A percentile compares a stretch with the other conserved stretches of the same genome.
phyloP scores from a whole-genome alignment of 306 rosid genomes.

The Sesbania bispinosa region DNA sequence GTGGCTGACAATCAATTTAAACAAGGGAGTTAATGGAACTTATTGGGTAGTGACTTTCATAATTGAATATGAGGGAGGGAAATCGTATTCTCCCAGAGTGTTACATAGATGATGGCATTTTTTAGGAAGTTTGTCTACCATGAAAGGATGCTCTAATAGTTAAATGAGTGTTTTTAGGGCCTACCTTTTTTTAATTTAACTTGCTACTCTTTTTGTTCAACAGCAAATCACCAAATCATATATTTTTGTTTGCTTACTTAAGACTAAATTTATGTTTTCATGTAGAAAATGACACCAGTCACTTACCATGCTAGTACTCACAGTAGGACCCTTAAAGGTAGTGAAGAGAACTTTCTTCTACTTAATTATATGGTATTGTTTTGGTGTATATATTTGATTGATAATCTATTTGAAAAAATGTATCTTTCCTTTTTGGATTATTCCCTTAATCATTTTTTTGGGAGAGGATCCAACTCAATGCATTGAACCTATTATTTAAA shows the following conservation, averaged over 20 bases:
- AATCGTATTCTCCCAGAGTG: no score
- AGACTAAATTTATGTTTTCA: constrained; percentile 13
- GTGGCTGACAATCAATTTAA: no score
- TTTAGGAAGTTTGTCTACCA: no score
- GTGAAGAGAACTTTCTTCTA: constrained; percentile 25
- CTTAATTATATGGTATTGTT: not conserved
- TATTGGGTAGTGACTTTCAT: no score
- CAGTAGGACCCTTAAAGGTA: constrained; percentile 62
- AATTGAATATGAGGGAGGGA: no score
- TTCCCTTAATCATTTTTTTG: constrained; percentile 16
- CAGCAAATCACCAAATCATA: no score
- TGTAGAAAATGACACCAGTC: constrained; percentile 66
- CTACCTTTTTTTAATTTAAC: not conserved
- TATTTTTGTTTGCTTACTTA: no score
- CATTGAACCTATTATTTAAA: no score
- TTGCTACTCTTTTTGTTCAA: not conserved
- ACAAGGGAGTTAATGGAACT: no score
- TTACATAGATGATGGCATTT: no score
- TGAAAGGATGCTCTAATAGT: no score
- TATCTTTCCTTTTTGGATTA: not conserved
- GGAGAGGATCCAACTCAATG: not conserved
- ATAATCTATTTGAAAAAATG: constrained; percentile 23
- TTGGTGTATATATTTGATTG: constrained; percentile 9
- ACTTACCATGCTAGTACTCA: constrained; percentile 92
- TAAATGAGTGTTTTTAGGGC: not conserved